A percentile compares a stretch with the other conserved stretches of the same genome.
phyloP scores from a whole-genome alignment of 495 filamentous ascomycete genomes.

The Rusavskia elegans region DNA sequence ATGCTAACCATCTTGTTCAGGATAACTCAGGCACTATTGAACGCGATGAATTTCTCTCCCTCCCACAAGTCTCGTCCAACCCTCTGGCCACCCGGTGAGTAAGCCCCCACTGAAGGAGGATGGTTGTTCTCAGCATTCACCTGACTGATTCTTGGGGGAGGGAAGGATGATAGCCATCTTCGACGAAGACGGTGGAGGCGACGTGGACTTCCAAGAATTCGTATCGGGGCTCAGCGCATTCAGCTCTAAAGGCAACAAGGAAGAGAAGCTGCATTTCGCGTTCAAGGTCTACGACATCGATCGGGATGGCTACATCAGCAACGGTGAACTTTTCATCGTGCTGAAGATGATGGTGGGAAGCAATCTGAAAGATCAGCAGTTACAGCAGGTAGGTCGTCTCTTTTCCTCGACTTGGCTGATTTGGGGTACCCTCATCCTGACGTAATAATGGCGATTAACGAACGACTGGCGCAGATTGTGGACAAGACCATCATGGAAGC shows the following conservation, averaged over 20 bases:
- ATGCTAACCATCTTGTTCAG: constrained; percentile 25
- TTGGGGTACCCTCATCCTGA: neutral
- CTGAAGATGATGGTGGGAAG: constrained; percentile 99
- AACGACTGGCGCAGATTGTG: constrained; percentile 34
- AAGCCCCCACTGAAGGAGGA: constrained; percentile 9
- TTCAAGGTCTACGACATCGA: constrained; percentile 99
- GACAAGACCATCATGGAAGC: constrained; percentile 99
- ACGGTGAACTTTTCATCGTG: constrained; percentile 97
- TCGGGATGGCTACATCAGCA: constrained; percentile 95
- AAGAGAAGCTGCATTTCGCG: constrained; percentile 93
- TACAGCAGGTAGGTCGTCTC: constrained; percentile 53
- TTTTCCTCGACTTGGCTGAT: neutral
- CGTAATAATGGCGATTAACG: neutral
- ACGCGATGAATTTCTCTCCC: constrained; percentile 92
- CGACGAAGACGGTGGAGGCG: constrained; percentile 94
- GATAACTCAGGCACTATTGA: constrained; percentile 97
- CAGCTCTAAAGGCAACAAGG: constrained; percentile 95
- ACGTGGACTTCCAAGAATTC: constrained; percentile 99
- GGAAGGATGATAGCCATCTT: constrained; percentile 96
- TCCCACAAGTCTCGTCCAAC: constrained; percentile 96
- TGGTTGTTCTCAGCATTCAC: no score
- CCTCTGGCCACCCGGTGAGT: constrained; percentile 88
- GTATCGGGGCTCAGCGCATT: constrained; percentile 91
- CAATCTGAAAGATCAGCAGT: constrained; percentile 96
- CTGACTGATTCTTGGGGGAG: no score